Evolutionary conservation across 2,329 filamentous ascomycete genomes (phyloP).

Genomic region (Ophiostoma sp.): DNA sequence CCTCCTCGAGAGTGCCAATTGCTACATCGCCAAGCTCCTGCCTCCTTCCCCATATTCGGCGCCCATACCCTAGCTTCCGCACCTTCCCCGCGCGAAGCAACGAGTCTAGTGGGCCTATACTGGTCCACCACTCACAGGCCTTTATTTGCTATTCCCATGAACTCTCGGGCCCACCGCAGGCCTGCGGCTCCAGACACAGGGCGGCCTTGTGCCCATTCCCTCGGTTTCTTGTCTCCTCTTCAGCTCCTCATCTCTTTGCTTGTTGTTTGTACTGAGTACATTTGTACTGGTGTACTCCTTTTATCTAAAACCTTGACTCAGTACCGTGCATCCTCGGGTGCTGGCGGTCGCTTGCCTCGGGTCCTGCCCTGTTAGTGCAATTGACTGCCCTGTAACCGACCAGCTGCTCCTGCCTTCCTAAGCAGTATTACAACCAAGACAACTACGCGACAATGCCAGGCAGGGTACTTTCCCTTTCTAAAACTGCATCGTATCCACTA

Average conservation of each 20-base stretch:
- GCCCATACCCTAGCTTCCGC: not conserved
- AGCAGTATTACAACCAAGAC: not conserved
- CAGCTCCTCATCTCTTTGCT: not conserved
- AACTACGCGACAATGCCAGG: constrained; percentile 2
- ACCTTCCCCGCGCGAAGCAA: constrained; percentile 2
- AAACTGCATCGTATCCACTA: not conserved
- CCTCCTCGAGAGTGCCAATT: not conserved
- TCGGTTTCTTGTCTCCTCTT: not conserved
- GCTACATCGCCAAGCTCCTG: not conserved
- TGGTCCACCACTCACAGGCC: not conserved
- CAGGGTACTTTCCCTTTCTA: not conserved
- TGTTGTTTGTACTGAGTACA: not conserved
- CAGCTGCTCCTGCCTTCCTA: not conserved
- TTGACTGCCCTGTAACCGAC: not conserved
- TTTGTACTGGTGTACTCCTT: not conserved
- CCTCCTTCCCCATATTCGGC: constrained; percentile 1
- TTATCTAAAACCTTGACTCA: not conserved
- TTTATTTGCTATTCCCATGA: not conserved
- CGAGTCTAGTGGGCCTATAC: not conserved
- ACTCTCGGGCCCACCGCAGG: no score
- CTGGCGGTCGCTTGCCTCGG: constrained; percentile 6
- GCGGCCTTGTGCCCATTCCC: not conserved
- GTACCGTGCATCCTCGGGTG: constrained; percentile 6
- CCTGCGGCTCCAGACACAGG: no score
- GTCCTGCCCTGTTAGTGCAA: not conserved